Conservation (phyloP, 208 protist species). For the Cochliopodium minus region DNA sequence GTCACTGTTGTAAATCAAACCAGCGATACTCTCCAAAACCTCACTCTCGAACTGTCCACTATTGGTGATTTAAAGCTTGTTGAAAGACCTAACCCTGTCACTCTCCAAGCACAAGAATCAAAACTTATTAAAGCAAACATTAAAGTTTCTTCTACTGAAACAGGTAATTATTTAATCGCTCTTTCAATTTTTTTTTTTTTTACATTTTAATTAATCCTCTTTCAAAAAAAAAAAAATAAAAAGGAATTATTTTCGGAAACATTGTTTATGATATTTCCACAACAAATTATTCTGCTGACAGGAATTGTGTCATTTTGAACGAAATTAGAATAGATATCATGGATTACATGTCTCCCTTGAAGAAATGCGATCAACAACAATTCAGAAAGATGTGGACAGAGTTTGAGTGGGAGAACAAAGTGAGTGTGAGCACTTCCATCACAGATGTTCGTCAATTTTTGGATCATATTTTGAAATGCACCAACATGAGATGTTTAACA, state of each 20-base stretch:
- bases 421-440: constrained; percentile 62
- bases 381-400: constrained; percentile 91
- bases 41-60: constrained; percentile 83
- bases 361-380: constrained; percentile 49
- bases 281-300: constrained; percentile 37
- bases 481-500: constrained; percentile 80
- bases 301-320: constrained; percentile 73
- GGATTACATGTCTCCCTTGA: constrained; percentile 84
- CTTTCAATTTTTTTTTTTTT: no score
- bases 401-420: constrained; percentile 97
- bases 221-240: no score
- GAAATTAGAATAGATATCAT: constrained; percentile 94
- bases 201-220: no score
- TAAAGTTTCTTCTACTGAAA: constrained; percentile 89
- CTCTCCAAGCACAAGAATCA: constrained; percentile 56
- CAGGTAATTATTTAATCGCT: constrained; percentile 36
- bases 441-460: constrained; percentile 56
- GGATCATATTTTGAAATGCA: constrained; percentile 56
- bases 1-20: constrained; percentile 80
- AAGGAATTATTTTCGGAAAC: constrained; percentile 73
- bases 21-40: constrained; percentile 65
- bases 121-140: constrained; percentile 70
- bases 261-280: constrained; percentile 81
- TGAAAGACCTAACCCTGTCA: constrained; percentile 78
- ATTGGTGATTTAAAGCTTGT: constrained; percentile 86